phyloP scores from a whole-genome alignment of 345 rosid genomes.

The Firmiana major region DNA sequence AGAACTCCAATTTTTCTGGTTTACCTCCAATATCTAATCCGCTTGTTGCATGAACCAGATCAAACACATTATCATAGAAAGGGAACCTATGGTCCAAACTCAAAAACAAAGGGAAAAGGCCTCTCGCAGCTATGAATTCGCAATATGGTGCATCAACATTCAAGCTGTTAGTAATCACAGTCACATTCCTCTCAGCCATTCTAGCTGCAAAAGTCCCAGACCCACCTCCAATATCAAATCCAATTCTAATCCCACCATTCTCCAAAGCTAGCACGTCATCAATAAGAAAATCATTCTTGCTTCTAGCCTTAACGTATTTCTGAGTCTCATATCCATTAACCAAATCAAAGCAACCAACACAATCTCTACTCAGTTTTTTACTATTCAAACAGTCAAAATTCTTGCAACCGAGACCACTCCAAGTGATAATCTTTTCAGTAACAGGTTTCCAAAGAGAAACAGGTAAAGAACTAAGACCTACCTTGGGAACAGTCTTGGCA shows the following conservation, averaged over 20 bases:
- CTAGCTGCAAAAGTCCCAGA: conserved; percentile 87
- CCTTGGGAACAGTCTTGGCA: conserved; percentile 60
- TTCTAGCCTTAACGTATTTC: conserved; percentile 56
- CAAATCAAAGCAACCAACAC: conserved; percentile 75
- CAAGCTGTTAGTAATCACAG: conserved; percentile 62
- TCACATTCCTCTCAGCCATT: conserved; percentile 91
- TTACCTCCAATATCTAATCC: conserved; percentile 64
- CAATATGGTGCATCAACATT: conserved; percentile 75
- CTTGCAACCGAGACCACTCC: conserved; percentile 94
- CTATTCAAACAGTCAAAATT: conserved; percentile 68
- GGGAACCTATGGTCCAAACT: conserved; percentile 93
- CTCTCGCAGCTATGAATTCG: conserved; percentile 83
- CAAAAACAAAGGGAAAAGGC: conserved; percentile 77
- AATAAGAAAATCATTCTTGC: conserved; percentile 78
- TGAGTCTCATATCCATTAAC: conserved; percentile 49
- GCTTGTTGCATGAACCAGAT: conserved; percentile 65
- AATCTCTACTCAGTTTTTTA: conserved; percentile 70
- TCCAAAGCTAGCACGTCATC: conserved; percentile 73
- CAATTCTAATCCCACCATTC: conserved; percentile 70
- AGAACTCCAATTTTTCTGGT: conserved; percentile 80
- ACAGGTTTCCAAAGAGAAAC: conserved; percentile 74
- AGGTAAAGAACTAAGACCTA: conserved; percentile 53
- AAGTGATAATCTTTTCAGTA: conserved; percentile 67
- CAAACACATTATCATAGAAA: conserved; percentile 79
- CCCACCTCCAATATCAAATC: conserved; percentile 83